These are phyloP conservation scores for Isatis tinctoria DNA, from an alignment of 345 rosid species.

Conservation along the genomic window DNA sequence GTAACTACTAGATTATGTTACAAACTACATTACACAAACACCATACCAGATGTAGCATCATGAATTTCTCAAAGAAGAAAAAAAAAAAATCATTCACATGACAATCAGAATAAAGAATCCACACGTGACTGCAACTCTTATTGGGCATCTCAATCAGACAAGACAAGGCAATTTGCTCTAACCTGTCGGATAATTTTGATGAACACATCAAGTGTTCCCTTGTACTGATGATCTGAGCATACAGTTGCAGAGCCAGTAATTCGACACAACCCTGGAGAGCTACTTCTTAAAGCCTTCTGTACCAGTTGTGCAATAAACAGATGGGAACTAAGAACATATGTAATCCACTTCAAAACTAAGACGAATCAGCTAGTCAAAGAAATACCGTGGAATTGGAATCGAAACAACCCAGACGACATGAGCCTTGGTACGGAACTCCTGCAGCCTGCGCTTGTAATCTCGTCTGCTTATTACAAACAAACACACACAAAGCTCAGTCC, in stretches of 20 bases:
- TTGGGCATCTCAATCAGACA: background rate
- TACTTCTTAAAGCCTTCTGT: constrained; percentile 46
- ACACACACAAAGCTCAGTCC: background rate
- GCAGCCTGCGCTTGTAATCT: constrained; percentile 99
- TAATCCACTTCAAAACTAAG: background rate
- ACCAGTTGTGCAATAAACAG: constrained; percentile 44
- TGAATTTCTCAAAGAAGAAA: background rate
- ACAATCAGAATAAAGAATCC: background rate
- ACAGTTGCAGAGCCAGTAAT: constrained; percentile 49
- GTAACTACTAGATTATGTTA: background rate
- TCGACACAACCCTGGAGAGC: constrained; percentile 44
- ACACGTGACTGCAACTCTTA: background rate
- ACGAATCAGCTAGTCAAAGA: background rate
- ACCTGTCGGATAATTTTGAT: constrained; percentile 81
- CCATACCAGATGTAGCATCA: background rate
- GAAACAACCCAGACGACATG: constrained; percentile 47
- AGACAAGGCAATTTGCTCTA: constrained; percentile 16
- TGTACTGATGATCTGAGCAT: constrained; percentile 62
- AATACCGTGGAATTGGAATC: constrained; percentile 44
- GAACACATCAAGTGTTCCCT: constrained; percentile 86
- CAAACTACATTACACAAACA: background rate
- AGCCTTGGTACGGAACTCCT: constrained; percentile 66
- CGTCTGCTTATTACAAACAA: constrained; percentile 45
- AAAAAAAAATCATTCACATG: background rate
- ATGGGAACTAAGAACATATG: background rate